Evolutionary conservation across 768 basidiomycete genomes (phyloP).

Genomic region (Collybiopsis luxurians): DNA sequence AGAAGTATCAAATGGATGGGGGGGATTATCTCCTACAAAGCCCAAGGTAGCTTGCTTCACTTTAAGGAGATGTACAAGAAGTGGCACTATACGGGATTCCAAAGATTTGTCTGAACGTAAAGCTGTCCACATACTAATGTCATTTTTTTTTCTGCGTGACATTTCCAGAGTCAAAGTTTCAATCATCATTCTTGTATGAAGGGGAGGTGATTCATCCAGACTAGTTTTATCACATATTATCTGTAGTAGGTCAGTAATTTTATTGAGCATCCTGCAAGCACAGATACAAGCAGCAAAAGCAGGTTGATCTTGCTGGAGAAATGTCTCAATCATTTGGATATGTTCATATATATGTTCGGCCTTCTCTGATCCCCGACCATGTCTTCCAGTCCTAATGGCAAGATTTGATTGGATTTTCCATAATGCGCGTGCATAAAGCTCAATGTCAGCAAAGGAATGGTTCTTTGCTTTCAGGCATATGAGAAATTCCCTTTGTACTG

Average conservation of each 20-base stretch:
- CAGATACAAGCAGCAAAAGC: slow-evolving; percentile 11
- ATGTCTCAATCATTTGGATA: slow-evolving; percentile 5
- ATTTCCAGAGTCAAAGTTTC: slow-evolving; percentile 11
- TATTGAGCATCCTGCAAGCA: slow-evolving; percentile 10
- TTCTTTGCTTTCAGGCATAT: slow-evolving; percentile 1
- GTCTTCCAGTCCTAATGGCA: slow-evolving; percentile 3
- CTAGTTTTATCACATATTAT: background rate
- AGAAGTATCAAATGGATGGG: background rate
- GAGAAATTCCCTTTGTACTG: background rate
- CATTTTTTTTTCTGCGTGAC: slow-evolving; percentile 8
- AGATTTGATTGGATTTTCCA: slow-evolving; percentile 11
- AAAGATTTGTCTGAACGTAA: slow-evolving; percentile 9
- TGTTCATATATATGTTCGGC: background rate
- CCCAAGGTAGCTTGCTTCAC: slow-evolving; percentile 7
- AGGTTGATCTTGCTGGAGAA: background rate
- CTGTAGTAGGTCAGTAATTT: slow-evolving; percentile 7
- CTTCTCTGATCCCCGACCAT: background rate
- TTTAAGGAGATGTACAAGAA: slow-evolving; percentile 9
- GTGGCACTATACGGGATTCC: slow-evolving; percentile 8
- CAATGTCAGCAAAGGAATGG: slow-evolving; percentile 5
- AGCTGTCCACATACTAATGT: slow-evolving; percentile 12
- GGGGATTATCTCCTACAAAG: background rate
- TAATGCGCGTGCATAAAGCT: slow-evolving; percentile 10
- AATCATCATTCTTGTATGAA: slow-evolving; percentile 9
- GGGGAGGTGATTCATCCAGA: background rate